Evolutionary conservation across 495 filamentous ascomycete species (phyloP).

Genomic region (Apiosordaria backusii): DNA sequence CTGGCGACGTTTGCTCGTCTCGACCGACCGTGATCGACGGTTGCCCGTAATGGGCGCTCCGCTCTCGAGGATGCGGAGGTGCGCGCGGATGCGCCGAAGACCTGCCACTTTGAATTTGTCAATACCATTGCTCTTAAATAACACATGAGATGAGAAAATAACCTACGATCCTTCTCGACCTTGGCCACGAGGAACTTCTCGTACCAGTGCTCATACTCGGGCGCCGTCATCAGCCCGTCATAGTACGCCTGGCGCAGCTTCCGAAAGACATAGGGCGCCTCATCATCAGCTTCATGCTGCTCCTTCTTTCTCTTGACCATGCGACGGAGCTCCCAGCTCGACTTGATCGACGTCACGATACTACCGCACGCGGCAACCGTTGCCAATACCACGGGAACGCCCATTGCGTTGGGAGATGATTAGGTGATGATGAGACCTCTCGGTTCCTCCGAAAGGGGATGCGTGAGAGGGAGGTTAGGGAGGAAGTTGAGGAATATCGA

Average conservation of each 20-base stretch:
- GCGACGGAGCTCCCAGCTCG: conserved; percentile 26
- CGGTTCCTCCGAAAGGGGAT: neutral
- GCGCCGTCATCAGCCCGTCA: conserved; percentile 13
- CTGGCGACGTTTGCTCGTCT: conserved; percentile 10
- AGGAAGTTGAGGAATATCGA: neutral
- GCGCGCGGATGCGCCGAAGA: conserved; percentile 22
- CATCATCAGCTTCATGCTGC: conserved; percentile 19
- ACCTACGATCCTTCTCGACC: conserved; percentile 25
- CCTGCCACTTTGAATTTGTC: conserved; percentile 11
- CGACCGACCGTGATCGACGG: conserved; percentile 15
- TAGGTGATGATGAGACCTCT: neutral
- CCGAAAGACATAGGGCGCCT: conserved; percentile 25
- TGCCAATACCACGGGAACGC: conserved; percentile 21
- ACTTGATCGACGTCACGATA: conserved; percentile 29
- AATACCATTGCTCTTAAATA: neutral
- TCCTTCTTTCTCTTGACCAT: conserved; percentile 25
- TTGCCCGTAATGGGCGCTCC: conserved; percentile 15
- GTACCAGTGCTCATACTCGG: conserved; percentile 25
- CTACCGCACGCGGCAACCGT: conserved; percentile 25
- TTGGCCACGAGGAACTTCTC: conserved; percentile 26
- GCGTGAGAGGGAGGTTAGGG: neutral
- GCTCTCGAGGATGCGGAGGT: conserved; percentile 19
- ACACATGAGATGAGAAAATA: neutral
- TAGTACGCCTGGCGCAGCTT: conserved; percentile 22
- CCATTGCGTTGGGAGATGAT: conserved; percentile 12